Percentiles rank a stretch among this genome's conserved stretches.
These are phyloP conservation scores for Pichia nakasei DNA, from an alignment of 805 yeast genomes.

Conservation along the genomic window DNA sequence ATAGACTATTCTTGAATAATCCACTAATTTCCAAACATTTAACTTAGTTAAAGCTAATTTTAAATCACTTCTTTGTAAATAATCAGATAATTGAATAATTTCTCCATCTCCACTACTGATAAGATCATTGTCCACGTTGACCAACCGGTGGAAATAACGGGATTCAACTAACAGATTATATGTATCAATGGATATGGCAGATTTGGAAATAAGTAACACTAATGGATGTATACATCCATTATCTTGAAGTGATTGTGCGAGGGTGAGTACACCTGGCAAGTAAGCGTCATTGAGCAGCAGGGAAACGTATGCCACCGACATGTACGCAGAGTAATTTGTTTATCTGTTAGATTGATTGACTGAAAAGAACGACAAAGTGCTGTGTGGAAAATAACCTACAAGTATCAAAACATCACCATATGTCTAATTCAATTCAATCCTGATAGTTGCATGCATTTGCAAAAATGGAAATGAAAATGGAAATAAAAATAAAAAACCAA, in stretches of 20 bases:
- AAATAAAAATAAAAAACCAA: no score
- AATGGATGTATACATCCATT: constrained; percentile 16
- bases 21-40: constrained; percentile 38
- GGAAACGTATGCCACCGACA: constrained; percentile 22
- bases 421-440: no score
- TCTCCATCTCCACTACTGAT: constrained; percentile 14
- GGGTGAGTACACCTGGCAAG: constrained; percentile 30
- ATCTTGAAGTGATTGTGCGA: constrained; percentile 21
- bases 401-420: no score
- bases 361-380: neutral
- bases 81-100: constrained; percentile 9
- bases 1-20: constrained; percentile 43
- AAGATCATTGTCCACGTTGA: constrained; percentile 19
- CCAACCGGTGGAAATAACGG: constrained; percentile 12
- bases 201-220: constrained; percentile 17
- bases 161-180: constrained; percentile 9
- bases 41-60: constrained; percentile 43
- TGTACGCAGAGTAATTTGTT: neutral
- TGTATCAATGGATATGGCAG: constrained; percentile 8
- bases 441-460: neutral
- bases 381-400: no score
- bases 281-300: constrained; percentile 28
- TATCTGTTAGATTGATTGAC: no score
- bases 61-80: constrained; percentile 26
- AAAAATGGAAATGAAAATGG: no score